Evolutionary conservation across 1,139 yeast genomes (phyloP).

Genomic region (Hanseniaspora gamundiae): DNA sequence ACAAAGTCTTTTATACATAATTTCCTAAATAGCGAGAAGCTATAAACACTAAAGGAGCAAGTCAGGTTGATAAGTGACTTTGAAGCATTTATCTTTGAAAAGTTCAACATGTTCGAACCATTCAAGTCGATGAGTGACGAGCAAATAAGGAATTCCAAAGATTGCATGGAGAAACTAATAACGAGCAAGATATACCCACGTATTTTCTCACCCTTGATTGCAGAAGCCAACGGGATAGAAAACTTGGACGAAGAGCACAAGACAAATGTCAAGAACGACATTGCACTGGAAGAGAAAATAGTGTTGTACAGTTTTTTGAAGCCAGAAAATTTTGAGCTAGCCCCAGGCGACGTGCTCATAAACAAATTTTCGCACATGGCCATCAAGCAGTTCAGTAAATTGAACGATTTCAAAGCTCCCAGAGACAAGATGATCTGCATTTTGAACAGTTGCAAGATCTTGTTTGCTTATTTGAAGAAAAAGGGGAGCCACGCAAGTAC

Average conservation of each 20-base stretch:
- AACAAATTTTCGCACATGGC: conserved; percentile 62
- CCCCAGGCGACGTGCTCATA: conserved; percentile 26
- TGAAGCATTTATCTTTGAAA: conserved; percentile 54
- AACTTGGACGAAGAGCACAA: conserved; percentile 37
- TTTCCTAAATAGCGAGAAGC: conserved; percentile 45
- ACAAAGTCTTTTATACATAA: conserved; percentile 69
- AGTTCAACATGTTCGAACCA: conserved; percentile 58
- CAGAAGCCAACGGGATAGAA: conserved; percentile 23
- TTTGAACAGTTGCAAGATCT: conserved; percentile 82
- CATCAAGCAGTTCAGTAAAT: conserved; percentile 55
- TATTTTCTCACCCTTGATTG: conserved; percentile 72
- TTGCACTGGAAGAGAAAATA: conserved; percentile 41
- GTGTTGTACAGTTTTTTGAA: conserved; percentile 60
- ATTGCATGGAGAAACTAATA: conserved; percentile 84
- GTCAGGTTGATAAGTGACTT: conserved; percentile 65
- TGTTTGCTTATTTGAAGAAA: conserved; percentile 73
- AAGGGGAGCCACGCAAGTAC: conserved; percentile 55
- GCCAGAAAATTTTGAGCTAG: conserved; percentile 71
- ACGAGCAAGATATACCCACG: conserved; percentile 75
- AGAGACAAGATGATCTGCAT: conserved; percentile 89
- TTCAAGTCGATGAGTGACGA: conserved; percentile 53
- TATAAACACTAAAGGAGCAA: conserved; percentile 68
- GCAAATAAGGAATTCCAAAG: conserved; percentile 62
- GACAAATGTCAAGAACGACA: conserved; percentile 55
- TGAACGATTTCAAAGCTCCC: conserved; percentile 81